Evolutionary conservation across 2,329 filamentous ascomycete genomes (phyloP).

Genomic region (Septoria petroselini): DNA sequence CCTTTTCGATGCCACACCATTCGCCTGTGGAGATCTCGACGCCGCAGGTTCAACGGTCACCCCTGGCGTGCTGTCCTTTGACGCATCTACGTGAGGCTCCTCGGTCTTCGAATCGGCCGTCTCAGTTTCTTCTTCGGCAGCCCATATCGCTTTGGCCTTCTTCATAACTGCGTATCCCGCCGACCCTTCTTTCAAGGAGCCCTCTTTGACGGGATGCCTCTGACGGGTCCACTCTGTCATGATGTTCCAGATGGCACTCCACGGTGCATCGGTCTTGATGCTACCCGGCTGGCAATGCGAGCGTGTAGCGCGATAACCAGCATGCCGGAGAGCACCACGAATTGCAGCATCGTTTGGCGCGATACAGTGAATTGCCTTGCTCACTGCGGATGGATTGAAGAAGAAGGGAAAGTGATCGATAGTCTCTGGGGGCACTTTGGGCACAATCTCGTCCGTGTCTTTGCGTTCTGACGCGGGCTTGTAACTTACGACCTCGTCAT

Average conservation of each 20-base stretch:
- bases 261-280: constrained; percentile 91
- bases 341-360: constrained; percentile 77
- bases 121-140: constrained; percentile 65
- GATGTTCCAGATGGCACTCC: constrained; percentile 84
- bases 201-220: constrained; percentile 71
- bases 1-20: constrained; percentile 28
- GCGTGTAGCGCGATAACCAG: constrained; percentile 79
- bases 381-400: constrained; percentile 70
- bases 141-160: constrained; percentile 42
- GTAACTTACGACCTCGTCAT: constrained; percentile 20
- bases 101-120: constrained; percentile 33
- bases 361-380: constrained; percentile 72
- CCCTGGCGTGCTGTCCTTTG: constrained; percentile 21
- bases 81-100: constrained; percentile 28
- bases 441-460: constrained; percentile 34
- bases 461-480: constrained; percentile 4
- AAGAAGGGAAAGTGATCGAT: constrained; percentile 81
- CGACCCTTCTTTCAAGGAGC: constrained; percentile 65
- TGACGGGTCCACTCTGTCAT: constrained; percentile 90
- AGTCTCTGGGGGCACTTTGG: constrained; percentile 56
- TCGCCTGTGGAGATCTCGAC: constrained; percentile 5
- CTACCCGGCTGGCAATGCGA: constrained; percentile 88
- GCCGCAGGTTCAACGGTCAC: constrained; percentile 20
- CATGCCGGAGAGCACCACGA: constrained; percentile 72
- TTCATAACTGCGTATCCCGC: constrained; percentile 65